Conservation (phyloP, 164 flowering plant species). For the Liquidambar formosana region DNA sequence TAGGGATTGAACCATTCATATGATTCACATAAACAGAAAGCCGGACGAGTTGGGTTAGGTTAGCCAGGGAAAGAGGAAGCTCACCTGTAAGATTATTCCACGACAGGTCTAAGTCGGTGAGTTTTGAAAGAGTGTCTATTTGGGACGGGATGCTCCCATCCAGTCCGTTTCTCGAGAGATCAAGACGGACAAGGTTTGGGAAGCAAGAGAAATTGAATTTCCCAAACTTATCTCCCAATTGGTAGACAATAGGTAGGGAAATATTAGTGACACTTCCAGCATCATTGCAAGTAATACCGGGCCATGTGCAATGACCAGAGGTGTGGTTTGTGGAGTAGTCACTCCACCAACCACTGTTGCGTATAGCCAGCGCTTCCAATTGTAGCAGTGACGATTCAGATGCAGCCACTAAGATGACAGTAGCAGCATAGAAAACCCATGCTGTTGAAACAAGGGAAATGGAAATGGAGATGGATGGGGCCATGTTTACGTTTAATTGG, state of each 20-base stretch:
- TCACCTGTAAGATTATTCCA: neutral
- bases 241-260: neutral
- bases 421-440: too few species aligned
- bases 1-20: conserved; percentile 7
- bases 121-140: neutral
- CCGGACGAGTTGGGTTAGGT: neutral
- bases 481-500: too few species aligned
- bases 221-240: neutral
- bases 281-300: too few species aligned
- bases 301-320: too few species aligned
- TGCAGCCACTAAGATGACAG: too few species aligned
- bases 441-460: too few species aligned
- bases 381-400: too few species aligned
- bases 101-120: neutral
- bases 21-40: neutral
- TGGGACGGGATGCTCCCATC: neutral
- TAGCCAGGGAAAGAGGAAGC: neutral
- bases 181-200: neutral
- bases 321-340: too few species aligned
- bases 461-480: too few species aligned
- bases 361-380: too few species aligned
- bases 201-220: neutral
- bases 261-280: too few species aligned
- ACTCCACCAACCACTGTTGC: too few species aligned
- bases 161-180: neutral